Percentiles rank a stretch among this genome's conserved stretches.
These are phyloP conservation scores for Groenewaldozyma auringiensis DNA, from an alignment of 1,139 yeast genomes.

Conservation along the genomic window DNA sequence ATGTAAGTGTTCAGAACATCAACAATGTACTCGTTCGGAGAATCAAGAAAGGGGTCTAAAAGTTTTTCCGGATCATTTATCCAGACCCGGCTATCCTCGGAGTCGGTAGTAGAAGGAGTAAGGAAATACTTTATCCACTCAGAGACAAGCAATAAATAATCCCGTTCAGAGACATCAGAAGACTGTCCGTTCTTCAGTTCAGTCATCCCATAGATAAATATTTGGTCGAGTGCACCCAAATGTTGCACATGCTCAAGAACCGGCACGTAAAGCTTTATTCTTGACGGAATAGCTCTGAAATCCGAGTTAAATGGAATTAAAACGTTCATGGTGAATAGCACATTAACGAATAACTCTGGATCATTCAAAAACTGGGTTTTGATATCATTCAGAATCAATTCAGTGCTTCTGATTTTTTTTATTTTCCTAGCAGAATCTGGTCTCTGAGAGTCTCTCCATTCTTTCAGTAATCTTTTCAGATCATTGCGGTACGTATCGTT, in stretches of 20 bases:
- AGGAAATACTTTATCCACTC: constrained; percentile 15
- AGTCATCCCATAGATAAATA: constrained; percentile 15
- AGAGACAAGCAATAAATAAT: neutral
- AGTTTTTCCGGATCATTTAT: constrained; percentile 6
- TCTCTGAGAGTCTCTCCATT: constrained; percentile 40
- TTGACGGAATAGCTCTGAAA: neutral
- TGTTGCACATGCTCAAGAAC: constrained; percentile 17
- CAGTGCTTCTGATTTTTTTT: constrained; percentile 9
- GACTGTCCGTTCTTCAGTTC: constrained; percentile 6
- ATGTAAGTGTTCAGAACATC: constrained; percentile 8
- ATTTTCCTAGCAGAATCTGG: constrained; percentile 21
- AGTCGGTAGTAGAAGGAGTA: constrained; percentile 1
- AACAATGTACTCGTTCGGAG: constrained; percentile 9
- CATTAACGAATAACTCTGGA: constrained; percentile 20
- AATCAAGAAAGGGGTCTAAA: constrained; percentile 9
- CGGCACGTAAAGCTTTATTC: constrained; percentile 17
- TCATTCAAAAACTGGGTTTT: constrained; percentile 2
- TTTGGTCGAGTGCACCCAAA: constrained; percentile 16
- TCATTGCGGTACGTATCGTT: constrained; percentile 15
- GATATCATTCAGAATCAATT: constrained; percentile 1
- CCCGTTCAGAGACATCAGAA: neutral
- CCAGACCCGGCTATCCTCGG: constrained; percentile 9
- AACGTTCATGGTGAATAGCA: constrained; percentile 25
- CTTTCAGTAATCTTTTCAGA: constrained; percentile 27
- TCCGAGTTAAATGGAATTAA: constrained; percentile 20